Conservation (phyloP, 1,284 basidiomycete species). For the Trametes versicolor region DNA sequence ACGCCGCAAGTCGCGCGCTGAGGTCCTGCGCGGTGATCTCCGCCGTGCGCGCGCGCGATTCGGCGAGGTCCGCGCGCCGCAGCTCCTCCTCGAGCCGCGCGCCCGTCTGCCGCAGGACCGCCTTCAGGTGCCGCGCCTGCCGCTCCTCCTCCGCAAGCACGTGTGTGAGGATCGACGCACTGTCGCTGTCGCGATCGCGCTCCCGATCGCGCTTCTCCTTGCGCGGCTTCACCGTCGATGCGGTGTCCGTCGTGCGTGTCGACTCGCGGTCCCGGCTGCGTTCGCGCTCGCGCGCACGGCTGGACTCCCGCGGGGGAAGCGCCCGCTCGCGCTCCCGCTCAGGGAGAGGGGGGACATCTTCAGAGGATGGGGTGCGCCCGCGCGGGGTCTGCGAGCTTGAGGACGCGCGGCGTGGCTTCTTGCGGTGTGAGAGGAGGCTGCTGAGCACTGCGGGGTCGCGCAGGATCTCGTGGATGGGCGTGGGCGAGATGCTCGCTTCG, state of each 20-base stretch:
- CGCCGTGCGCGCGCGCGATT: slow-evolving; percentile 60
- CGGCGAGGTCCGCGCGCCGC: slow-evolving; percentile 60
- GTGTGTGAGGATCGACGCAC: slow-evolving; percentile 49
- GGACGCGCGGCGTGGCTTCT: slow-evolving; percentile 42
- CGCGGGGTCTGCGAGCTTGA: slow-evolving; percentile 37
- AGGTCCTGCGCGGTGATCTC: slow-evolving; percentile 59
- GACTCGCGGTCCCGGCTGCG: slow-evolving; percentile 22
- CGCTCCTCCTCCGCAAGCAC: slow-evolving; percentile 72
- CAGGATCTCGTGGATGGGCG: slow-evolving; percentile 45
- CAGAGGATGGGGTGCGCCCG: slow-evolving; percentile 8
- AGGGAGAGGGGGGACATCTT: slow-evolving; percentile 13
- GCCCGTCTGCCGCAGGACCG: slow-evolving; percentile 59
- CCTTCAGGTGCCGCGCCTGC: slow-evolving; percentile 65
- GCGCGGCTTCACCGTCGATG: slow-evolving; percentile 31
- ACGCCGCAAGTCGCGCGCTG: slow-evolving; percentile 48
- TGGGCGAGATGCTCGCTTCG: slow-evolving; percentile 44
- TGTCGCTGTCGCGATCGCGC: slow-evolving; percentile 41
- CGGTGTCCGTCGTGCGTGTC: slow-evolving; percentile 22
- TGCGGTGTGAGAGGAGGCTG: slow-evolving; percentile 40
- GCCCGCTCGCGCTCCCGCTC: slow-evolving; percentile 21
- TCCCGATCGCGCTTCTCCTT: slow-evolving; percentile 37
- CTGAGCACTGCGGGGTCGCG: slow-evolving; percentile 44
- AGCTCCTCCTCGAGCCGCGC: slow-evolving; percentile 68
- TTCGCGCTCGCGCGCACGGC: slow-evolving; percentile 25
- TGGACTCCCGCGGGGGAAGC: slow-evolving; percentile 1